Evolutionary conservation across 805 yeast genomes (phyloP).

Genomic region (Kodamaea restingae): DNA sequence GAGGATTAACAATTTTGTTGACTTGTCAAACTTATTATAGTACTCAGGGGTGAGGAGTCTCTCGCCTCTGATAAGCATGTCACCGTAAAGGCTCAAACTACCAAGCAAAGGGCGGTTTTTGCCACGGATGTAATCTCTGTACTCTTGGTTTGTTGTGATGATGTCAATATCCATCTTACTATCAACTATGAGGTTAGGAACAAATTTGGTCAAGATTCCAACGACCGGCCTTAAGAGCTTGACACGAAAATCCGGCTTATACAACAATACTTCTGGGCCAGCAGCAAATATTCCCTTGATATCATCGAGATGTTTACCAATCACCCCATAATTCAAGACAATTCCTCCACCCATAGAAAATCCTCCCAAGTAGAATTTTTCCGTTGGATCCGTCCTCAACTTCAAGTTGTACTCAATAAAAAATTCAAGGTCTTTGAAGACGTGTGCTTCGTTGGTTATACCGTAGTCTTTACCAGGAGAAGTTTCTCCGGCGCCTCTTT

Average conservation of each 20-base stretch:
- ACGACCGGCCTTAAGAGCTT: conserved; percentile 34
- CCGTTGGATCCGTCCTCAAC: conserved; percentile 23
- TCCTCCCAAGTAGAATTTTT: conserved; percentile 53
- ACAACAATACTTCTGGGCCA: conserved; percentile 56
- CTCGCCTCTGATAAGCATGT: conserved; percentile 62
- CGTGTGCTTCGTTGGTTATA: conserved; percentile 50
- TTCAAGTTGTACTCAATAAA: conserved; percentile 46
- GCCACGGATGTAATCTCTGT: conserved; percentile 41
- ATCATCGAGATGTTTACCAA: conserved; percentile 47
- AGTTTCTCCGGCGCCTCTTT: conserved; percentile 72
- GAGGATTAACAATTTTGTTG: conserved; percentile 49
- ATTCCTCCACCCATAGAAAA: conserved; percentile 86
- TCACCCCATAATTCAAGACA: conserved; percentile 54
- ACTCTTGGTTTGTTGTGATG: conserved; percentile 47
- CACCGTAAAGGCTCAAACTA: conserved; percentile 56
- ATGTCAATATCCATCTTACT: conserved; percentile 54
- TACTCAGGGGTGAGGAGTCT: conserved; percentile 36
- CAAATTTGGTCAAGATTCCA: conserved; percentile 32
- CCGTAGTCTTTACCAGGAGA: conserved; percentile 53
- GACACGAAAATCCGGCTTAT: conserved; percentile 46
- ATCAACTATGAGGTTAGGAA: conserved; percentile 51
- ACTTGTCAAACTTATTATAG: conserved; percentile 32
- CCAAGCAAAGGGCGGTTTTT: conserved; percentile 42
- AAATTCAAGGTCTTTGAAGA: conserved; percentile 57
- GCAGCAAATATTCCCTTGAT: conserved; percentile 46